Base-by-base conservation (phyloP, 2,329 filamentous ascomycete species). In the Cercospora sojina region DNA sequence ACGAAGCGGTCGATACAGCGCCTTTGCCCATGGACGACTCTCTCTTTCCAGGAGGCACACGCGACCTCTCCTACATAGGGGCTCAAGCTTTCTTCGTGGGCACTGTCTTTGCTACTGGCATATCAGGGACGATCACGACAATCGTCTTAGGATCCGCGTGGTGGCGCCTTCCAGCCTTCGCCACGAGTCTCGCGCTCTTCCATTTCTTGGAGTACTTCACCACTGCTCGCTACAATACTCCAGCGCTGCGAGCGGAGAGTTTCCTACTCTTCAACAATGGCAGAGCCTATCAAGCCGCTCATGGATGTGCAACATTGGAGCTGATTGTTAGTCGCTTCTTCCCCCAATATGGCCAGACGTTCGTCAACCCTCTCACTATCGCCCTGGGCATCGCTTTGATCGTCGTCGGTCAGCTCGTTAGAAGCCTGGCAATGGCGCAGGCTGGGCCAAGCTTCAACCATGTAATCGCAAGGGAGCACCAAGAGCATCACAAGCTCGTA, bases 141-240 rank as follows among this genome's bases (percentile, higher is more conserved):
- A 32, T 69, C 31, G 38, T 29, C 27, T 69, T 53, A 9, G 63
- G 27, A 72, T 79, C 49, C 5, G 16, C 58, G 16, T 71, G 66
- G 69, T 90, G 87, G 87, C 82, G 87, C 23, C 77, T 86, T 0
- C 83, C 84, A 8, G 83, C 86, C 77, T 94, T 94, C 81, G 75
- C 90, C 57, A 81, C 60, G 82, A 88, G 13, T 88, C 98, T 57
- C 86, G 89, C 27, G 73, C 20, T 90, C 31, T 98, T 98, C 81
- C 95, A 99, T 83, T 98, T 97, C 80, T 88, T 98, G 78, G 95
- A 99, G 80, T 99, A 93, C 83, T 96, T 89, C 84, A 92, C 89
- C 32, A 97, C 94, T 0, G 93, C 94, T 8, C 83, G 85, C 64
- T 91, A 91, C 81, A 98, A 98, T 79, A 92, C 91, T 0, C 84